Conservation (phyloP, 352 stramenopile genomes). For the Phytopythium boreale region DNA sequence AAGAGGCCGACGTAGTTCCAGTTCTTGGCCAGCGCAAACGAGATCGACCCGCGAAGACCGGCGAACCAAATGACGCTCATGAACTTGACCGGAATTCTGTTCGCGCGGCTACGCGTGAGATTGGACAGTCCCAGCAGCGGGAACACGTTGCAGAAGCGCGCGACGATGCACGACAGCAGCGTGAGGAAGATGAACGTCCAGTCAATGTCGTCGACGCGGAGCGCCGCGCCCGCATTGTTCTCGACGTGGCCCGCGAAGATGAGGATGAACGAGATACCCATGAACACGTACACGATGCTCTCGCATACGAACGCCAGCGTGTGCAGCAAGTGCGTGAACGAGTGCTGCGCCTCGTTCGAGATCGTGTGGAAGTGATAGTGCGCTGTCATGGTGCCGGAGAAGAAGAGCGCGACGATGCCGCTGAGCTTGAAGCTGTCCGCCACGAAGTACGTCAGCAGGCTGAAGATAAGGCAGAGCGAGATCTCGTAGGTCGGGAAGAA, state of each 20-base stretch:
- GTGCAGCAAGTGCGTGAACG: conserved; percentile 83
- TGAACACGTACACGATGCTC: conserved; percentile 86
- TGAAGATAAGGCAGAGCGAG: conserved; percentile 84
- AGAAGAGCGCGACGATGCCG: conserved; percentile 94
- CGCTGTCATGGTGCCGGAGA: conserved; percentile 88
- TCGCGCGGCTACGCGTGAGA: conserved; percentile 41
- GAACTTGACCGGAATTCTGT: conserved; percentile 66
- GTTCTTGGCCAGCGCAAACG: conserved; percentile 89
- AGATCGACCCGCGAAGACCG: conserved; percentile 91
- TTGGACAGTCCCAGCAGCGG: conserved; percentile 74
- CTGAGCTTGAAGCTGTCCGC: conserved; percentile 76
- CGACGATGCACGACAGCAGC: conserved; percentile 62
- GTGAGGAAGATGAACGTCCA: conserved; percentile 80
- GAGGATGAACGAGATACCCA: conserved; percentile 83
- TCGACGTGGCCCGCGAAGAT: conserved; percentile 73
- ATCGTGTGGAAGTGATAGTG: conserved; percentile 89
- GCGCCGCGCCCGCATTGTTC: conserved; percentile 44
- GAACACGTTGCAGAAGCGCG: conserved; percentile 77
- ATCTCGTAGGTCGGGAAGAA: conserved; percentile 88
- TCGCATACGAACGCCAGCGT: conserved; percentile 80
- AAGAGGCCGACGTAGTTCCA: conserved; percentile 77
- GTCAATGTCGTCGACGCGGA: conserved; percentile 79
- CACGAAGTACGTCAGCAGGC: conserved; percentile 83
- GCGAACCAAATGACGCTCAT: conserved; percentile 92
- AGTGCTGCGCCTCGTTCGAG: conserved; percentile 74